Percentiles rank a stretch among this genome's conserved stretches.
Evolutionary conservation across 345 rosid genomes (phyloP).

Genomic region (Camelina sativa): DNA sequence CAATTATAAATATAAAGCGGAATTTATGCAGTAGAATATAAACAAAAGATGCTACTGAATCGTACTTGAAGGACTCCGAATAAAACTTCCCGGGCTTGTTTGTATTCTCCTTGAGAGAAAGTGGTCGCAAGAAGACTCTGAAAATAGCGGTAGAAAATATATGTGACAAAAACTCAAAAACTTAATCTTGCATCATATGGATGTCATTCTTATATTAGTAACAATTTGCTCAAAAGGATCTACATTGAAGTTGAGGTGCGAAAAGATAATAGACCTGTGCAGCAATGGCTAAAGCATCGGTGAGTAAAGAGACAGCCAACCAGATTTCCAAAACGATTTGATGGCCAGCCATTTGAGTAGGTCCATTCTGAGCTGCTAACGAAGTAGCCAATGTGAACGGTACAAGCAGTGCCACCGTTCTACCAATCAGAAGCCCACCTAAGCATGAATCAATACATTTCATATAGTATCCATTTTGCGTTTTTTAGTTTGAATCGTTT

Average conservation of each 20-base stretch:
- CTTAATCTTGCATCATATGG: not conserved
- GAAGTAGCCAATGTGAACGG: slow-evolving; percentile 88
- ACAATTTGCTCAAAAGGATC: not conserved
- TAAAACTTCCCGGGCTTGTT: slow-evolving; percentile 67
- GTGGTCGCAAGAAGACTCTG: slow-evolving; percentile 88
- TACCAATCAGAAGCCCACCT: slow-evolving; percentile 94
- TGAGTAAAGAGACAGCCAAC: slow-evolving; percentile 89
- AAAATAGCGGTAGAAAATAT: not conserved
- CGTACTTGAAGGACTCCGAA: slow-evolving; percentile 68
- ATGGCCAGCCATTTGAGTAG: slow-evolving; percentile 91
- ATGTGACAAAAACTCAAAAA: not conserved
- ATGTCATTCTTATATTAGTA: not conserved
- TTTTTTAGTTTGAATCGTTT: not conserved
- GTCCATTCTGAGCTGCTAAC: slow-evolving; percentile 86
- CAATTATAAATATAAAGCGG: not conserved
- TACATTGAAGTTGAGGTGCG: not conserved
- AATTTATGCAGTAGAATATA: not conserved
- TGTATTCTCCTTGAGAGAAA: slow-evolving; percentile 76
- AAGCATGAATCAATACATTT: slow-evolving; percentile 13
- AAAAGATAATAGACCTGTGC: slow-evolving; percentile 67
- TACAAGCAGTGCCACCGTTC: slow-evolving; percentile 80
- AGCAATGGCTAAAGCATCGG: slow-evolving; percentile 94
- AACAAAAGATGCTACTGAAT: slow-evolving; percentile 2
- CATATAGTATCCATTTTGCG: not conserved
- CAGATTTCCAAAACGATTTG: slow-evolving; percentile 89